Base-by-base conservation (phyloP, 768 basidiomycete species). In the Kwoniella dendrophila region DNA sequence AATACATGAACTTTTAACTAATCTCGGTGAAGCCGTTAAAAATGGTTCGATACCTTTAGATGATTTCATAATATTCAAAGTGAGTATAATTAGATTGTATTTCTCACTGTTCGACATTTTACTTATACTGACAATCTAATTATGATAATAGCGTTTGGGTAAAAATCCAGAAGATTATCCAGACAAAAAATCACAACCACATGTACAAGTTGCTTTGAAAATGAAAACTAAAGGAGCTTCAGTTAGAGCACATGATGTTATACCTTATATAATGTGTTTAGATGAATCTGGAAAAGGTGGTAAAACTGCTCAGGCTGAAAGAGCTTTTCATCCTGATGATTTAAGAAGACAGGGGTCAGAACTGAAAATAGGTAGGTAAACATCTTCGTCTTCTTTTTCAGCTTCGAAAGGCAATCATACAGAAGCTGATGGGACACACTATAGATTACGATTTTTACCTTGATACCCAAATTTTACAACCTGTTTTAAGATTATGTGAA, bases 111-210 rank as follows among this genome's bases (percentile, higher is more conserved):
- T n/a, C n/a, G n/a, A n/a, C n/a, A n/a, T n/a, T n/a, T n/a, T 14
- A 32, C 43, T 18, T 33, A 55, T n/a, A 32, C 51, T 6, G 49
- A 20, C 20, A 24, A 10, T 10, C 20, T 7, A 36, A 36, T 36
- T 14, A 32, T 36, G 11, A 14, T 56, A 14, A 18, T 73, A 96
- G 92, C 89, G 96, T 56, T 83, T 99, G 56, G 91, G 96, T 14
- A 98, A 97, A 82, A 91, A 91, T 64, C 95, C 95, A 0, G 90
- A 95, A 70, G 94, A 96, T 71, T 99, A 97, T 74, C 94, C 95
- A 0, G 95, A 98, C 75, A 89, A 86, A 6, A 97, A 97, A 80
- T 87, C 83, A 38, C 94, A 94, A 70, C 96, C 96, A 1, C 96
- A 99, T 72, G 95, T 98, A 1, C 93, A 96, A 72, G 96, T 99